phyloP scores from a whole-genome alignment of 2,329 filamentous ascomycete species.

The Pochonia chlamydosporia region DNA sequence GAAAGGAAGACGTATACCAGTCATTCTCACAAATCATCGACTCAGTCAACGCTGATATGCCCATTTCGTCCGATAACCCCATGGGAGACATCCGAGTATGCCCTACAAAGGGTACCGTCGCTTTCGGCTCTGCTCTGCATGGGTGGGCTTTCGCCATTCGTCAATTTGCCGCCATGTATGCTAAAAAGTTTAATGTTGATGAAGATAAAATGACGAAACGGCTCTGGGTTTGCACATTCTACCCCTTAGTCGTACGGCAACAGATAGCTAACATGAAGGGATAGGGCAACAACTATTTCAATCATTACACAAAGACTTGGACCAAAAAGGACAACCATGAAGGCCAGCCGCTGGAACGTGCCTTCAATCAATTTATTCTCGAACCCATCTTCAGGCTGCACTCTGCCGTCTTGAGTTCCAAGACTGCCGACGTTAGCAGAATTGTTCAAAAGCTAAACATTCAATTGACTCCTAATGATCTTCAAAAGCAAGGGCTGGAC shows the following conservation, averaged over 20 bases:
- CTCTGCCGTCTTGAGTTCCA: conserved; percentile 93
- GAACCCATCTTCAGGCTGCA: conserved; percentile 99
- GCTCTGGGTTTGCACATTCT: no score
- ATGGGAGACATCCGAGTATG: conserved; percentile 99
- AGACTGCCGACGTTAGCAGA: conserved; percentile 81
- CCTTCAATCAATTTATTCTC: conserved; percentile 99
- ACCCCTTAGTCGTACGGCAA: no score
- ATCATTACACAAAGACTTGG: conserved; percentile 99
- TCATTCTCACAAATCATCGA: conserved; percentile 99
- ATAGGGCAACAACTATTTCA: conserved; percentile 96
- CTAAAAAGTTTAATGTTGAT: conserved; percentile 99
- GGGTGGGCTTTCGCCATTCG: conserved; percentile 99
- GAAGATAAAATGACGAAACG: conserved; percentile 99
- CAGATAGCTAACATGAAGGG: conserved; percentile 20
- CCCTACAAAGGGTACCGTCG: conserved; percentile 94
- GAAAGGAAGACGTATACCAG: conserved; percentile 99
- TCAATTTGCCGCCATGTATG: conserved; percentile 92
- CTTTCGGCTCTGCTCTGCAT: conserved; percentile 99
- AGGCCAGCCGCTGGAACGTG: conserved; percentile 89
- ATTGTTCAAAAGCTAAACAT: conserved; percentile 92
- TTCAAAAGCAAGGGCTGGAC: conserved; percentile 92
- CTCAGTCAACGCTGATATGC: conserved; percentile 99
- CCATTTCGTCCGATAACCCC: conserved; percentile 95
- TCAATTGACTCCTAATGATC: conserved; percentile 83
- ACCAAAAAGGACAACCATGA: conserved; percentile 79